phyloP scores from a whole-genome alignment of 2,329 filamentous ascomycete genomes.

The Taxawa tesnikishii region DNA sequence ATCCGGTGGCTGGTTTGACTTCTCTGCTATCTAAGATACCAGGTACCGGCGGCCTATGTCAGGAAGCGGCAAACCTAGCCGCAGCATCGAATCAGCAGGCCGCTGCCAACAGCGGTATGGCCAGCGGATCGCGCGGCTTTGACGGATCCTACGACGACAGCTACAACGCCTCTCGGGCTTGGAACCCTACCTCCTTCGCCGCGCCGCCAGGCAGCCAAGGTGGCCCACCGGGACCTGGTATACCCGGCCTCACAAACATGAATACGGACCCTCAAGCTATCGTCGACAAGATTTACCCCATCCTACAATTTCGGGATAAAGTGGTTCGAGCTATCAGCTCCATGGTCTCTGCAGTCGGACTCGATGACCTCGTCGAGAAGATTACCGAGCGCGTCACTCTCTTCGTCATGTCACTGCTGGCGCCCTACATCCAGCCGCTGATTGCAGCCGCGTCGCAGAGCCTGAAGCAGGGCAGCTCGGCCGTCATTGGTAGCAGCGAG shows the following conservation, averaged over 20 bases:
- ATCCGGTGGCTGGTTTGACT: slow-evolving; percentile 41
- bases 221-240: slow-evolving; percentile 27
- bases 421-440: slow-evolving; percentile 84
- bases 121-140: slow-evolving; percentile 30
- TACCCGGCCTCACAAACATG: slow-evolving; percentile 64
- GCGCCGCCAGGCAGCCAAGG: slow-evolving; percentile 27
- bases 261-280: slow-evolving; percentile 49
- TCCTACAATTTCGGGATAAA: slow-evolving; percentile 84
- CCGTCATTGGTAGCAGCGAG: slow-evolving; percentile 43
- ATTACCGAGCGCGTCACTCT: slow-evolving; percentile 88
- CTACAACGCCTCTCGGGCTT: slow-evolving; percentile 24
- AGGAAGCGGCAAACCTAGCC: slow-evolving; percentile 34
- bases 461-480: slow-evolving; percentile 74
- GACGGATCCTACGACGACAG: too few species aligned
- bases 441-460: slow-evolving; percentile 76
- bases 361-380: slow-evolving; percentile 81
- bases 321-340: slow-evolving; percentile 79
- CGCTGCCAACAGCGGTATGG: slow-evolving; percentile 18
- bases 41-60: slow-evolving; percentile 32
- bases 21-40: slow-evolving; percentile 67
- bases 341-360: slow-evolving; percentile 79
- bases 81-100: slow-evolving; percentile 35
- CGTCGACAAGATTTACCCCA: slow-evolving; percentile 67
- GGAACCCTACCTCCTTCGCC: slow-evolving; percentile 18
- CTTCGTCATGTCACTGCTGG: slow-evolving; percentile 80